Evolutionary conservation across 192 early-diverging fungal species (phyloP).

Genomic region (Gamsiella multidivaricata): DNA sequence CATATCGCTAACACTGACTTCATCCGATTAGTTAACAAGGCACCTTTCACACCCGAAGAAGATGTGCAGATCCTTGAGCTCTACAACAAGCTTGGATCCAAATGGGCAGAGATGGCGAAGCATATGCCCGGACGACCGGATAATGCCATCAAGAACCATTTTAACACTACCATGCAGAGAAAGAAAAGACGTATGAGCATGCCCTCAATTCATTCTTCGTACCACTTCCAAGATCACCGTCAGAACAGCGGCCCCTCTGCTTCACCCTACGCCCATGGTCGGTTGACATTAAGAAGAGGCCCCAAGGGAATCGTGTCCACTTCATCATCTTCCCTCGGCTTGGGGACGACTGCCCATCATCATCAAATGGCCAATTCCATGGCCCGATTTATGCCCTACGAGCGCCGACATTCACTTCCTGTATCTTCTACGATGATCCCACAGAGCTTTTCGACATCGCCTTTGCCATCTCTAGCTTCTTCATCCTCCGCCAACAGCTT

Average conservation of each 20-base stretch:
- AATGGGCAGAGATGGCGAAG: constrained; percentile 54
- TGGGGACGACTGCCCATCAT: neutral
- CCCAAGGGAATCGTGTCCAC: neutral
- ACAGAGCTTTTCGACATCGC: neutral
- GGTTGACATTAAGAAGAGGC: neutral
- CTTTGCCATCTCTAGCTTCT: neutral
- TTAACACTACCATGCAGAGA: constrained; percentile 52
- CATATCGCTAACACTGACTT: neutral
- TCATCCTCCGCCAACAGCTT: constrained; percentile 10
- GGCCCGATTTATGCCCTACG: constrained; percentile 46
- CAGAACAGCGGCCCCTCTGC: neutral
- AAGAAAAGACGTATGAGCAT: constrained; percentile 50
- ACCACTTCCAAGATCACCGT: constrained; percentile 8
- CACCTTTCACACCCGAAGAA: constrained; percentile 46
- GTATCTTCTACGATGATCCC: constrained; percentile 14
- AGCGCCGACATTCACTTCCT: constrained; percentile 43
- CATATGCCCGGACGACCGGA: constrained; percentile 45
- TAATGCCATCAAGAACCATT: constrained; percentile 54
- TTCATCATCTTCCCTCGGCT: neutral
- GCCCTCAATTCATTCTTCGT: constrained; percentile 20
- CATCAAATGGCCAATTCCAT: constrained; percentile 21
- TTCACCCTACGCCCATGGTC: neutral
- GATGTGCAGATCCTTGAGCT: constrained; percentile 46
- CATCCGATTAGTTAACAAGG: constrained; percentile 38
- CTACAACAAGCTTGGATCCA: constrained; percentile 38